Evolutionary conservation across 805 yeast genomes (phyloP), one percentile per base, ranked within the genome.

Genomic region (Cyberlindnera petersonii): DNA sequence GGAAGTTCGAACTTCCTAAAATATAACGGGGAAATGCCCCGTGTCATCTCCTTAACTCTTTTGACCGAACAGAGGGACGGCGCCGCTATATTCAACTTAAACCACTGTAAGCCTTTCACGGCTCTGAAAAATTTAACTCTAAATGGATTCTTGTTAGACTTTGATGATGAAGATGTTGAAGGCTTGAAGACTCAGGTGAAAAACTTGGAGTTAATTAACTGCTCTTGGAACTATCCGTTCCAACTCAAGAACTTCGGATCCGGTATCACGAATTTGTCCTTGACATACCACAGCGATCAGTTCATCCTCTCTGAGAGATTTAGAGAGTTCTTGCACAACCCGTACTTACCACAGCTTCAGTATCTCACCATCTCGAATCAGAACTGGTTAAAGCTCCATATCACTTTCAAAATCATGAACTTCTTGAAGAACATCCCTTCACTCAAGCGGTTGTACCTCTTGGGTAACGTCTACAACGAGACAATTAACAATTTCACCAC

Each of bases 181-280:
- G 50, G 44, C 2, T 36, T 49, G 9, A 44, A 52, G 2, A 49
- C 53, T 5, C 26, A 45, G 1, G 21, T 47, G 9, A 47, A 48
- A 5, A 47, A 46, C 2, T 46, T 74, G 19, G 45, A 52, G 4
- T 47, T 76, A 5, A 46, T 52, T 11, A 64, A 75, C 44, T 76
- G 82, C 53, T 66, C 71, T 2, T 76, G 82, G 81, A 72, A 71
- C 42, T 76, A 73, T 44, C 82, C 82, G 1, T 75, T 75, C 48
- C 61, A 66, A 15, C 51, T 74, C 31, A 55, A 53, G 19, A 49
- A 48, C 23, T 60, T 60, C 37, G 61, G 60, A 6, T 46, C 46
- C 17, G 38, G 46, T 16, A 49, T 61, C 33, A 49, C 46, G 15
- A 39, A 42, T n/a, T 39, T 63, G 18, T 46, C 44, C 10, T 44